Evolutionary conservation across 2,329 filamentous ascomycete species (phyloP).

Genomic region (Tolypocladium ophioglossoides): DNA sequence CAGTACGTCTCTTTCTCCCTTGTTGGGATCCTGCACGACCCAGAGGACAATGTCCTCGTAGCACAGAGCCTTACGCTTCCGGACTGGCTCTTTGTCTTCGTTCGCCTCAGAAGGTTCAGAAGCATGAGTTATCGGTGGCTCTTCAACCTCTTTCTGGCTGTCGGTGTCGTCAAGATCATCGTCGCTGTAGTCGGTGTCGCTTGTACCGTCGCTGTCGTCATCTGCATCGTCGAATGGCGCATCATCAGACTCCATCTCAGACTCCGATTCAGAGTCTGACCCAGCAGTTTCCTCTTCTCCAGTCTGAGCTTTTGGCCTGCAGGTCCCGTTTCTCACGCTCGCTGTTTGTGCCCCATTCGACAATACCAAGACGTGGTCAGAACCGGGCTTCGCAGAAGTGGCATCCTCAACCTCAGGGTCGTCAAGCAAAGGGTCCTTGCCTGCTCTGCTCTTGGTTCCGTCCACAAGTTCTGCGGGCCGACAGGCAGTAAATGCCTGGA

Average conservation of each 20-base stretch:
- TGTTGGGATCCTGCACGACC: constrained; percentile 3
- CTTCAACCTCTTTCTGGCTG: neutral
- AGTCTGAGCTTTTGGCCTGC: too few species aligned
- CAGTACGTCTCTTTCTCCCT: constrained; percentile 2
- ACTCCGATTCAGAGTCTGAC: neutral
- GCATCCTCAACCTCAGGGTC: neutral
- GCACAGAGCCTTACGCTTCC: constrained; percentile 3
- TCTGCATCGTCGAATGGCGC: neutral
- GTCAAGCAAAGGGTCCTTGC: constrained; percentile 10
- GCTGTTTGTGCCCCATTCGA: too few species aligned
- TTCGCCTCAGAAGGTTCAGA: neutral
- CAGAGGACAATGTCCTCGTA: constrained; percentile 5
- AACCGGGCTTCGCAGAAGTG: too few species aligned
- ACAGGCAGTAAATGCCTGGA: constrained; percentile 12
- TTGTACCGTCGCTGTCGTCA: neutral
- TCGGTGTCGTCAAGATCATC: neutral
- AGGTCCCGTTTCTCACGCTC: too few species aligned
- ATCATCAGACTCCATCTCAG: neutral
- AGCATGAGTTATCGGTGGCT: neutral
- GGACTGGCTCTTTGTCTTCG: neutral
- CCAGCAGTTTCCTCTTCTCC: too few species aligned
- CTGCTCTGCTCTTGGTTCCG: constrained; percentile 11
- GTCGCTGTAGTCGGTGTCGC: constrained; percentile 2
- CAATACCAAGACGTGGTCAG: too few species aligned
- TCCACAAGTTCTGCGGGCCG: constrained; percentile 14